Base-by-base conservation (phyloP, 2,329 filamentous ascomycete genomes). In the Davidsoniella virescens region DNA sequence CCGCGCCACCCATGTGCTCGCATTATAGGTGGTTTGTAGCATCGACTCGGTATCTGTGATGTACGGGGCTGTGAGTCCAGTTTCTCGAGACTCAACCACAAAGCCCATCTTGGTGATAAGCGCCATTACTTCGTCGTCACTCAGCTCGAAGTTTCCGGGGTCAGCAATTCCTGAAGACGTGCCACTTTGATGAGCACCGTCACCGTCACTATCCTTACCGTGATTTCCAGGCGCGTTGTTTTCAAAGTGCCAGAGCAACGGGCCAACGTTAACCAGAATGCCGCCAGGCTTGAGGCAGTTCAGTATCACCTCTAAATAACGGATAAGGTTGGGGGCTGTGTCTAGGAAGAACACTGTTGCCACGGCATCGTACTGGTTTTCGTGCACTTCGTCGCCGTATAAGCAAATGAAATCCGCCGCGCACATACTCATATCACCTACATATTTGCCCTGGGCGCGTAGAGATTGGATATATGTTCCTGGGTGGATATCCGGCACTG, bases 311-410 rank as follows among this genome's bases (percentile, higher is more conserved):
- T 94, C 80, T 33, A 98, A 76, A 61, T 98, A 98, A 2, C 83
- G 77, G 49, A 96, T 82, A 29, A 95, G 63, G 62, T 98, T 96
- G 1, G 90, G 88, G 2, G 92, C 92, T 1, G 92, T 98, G 63
- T 98, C 93, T 52, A 98, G 82, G 68, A 98, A 98, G 67, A 96
- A 98, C 9, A 94, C 84, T 2, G 84, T 86, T 0, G 85, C 80
- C 2, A 96, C 86, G 1, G 82, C 87, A 59, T 95, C 81, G 63
- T 87, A 96, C 0, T 64, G 59, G 0, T 71, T 72, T 7, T 66
- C 64, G 57, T 84, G 76, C 0, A 75, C 72, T 1, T 74, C 69
- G 52, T 80, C 71, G 23, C 72, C 74, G 62, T 98, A 98, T 1
- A 88, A 65, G n/a, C 87, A 82, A 51, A 93, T 75, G 60, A 98